These are phyloP conservation scores for Tetrapisispora pingtungensis DNA, from an alignment of 805 yeast species.

Conservation along the genomic window DNA sequence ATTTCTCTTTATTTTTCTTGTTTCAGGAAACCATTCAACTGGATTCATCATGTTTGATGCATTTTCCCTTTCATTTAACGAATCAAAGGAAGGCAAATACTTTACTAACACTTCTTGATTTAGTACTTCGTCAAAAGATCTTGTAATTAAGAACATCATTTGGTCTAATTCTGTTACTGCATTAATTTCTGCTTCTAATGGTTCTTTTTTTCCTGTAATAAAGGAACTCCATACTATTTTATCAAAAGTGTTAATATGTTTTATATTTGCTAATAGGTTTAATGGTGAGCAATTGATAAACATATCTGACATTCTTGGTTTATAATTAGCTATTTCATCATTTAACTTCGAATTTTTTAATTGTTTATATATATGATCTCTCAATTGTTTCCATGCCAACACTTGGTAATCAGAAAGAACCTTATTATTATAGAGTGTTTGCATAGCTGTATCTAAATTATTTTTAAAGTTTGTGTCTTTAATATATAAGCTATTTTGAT, in stretches of 20 bases:
- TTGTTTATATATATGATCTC: slow-evolving; percentile 11
- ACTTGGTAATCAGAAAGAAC: slow-evolving; percentile 5
- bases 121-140: slow-evolving; percentile 13
- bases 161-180: slow-evolving; percentile 5
- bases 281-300: neutral
- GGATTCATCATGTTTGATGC: slow-evolving; percentile 46
- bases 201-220: neutral
- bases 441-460: slow-evolving; percentile 9
- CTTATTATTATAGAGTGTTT: slow-evolving; percentile 12
- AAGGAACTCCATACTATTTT: slow-evolving; percentile 8
- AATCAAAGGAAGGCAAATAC: slow-evolving; percentile 10
- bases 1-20: slow-evolving; percentile 68
- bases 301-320: neutral
- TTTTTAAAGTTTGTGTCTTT: slow-evolving; percentile 6
- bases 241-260: slow-evolving; percentile 5
- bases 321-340: too few species aligned
- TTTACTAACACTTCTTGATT: slow-evolving; percentile 20
- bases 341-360: slow-evolving; percentile 1
- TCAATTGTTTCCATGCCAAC: slow-evolving; percentile 11
- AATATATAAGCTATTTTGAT: slow-evolving; percentile 7
- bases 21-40: slow-evolving; percentile 74
- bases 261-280: slow-evolving; percentile 1
- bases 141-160: slow-evolving; percentile 10
- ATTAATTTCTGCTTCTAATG: neutral
- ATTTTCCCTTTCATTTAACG: neutral